Percentiles rank a stretch among this genome's conserved stretches.
These are phyloP conservation scores for Ceratocystis smalleyi DNA, from an alignment of 2,329 filamentous ascomycete species.

Conservation along the genomic window DNA sequence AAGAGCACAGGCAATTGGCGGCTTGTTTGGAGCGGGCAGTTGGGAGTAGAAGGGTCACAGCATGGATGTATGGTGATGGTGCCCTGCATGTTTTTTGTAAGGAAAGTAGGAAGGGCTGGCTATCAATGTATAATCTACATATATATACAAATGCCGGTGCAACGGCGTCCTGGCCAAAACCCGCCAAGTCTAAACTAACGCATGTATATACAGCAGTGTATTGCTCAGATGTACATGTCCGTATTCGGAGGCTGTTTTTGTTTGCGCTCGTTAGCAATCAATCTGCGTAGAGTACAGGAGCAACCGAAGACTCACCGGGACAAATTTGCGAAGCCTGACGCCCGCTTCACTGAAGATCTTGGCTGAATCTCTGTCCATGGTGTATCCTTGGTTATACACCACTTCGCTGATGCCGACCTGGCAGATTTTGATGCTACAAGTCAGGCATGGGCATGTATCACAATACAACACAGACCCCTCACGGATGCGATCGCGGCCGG, in stretches of 20 bases:
- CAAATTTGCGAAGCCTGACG: slow-evolving; percentile 73
- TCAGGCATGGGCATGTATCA: slow-evolving; percentile 91
- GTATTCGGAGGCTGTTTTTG: slow-evolving; percentile 43
- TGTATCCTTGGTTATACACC: slow-evolving; percentile 84
- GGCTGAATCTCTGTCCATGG: slow-evolving; percentile 78
- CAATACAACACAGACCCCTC: slow-evolving; percentile 77
- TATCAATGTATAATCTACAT: no score
- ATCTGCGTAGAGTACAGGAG: not conserved
- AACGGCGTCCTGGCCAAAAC: not conserved
- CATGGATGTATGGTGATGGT: not conserved
- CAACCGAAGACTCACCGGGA: slow-evolving; percentile 45
- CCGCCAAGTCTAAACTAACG: not conserved
- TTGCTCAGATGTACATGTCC: slow-evolving; percentile 44
- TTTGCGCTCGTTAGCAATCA: not conserved
- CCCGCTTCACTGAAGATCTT: slow-evolving; percentile 71
- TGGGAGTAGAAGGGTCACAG: slow-evolving; percentile 29
- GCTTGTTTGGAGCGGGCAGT: slow-evolving; percentile 40
- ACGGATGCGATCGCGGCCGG: slow-evolving; percentile 75
- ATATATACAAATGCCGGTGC: not conserved
- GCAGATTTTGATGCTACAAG: slow-evolving; percentile 95
- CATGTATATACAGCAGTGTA: not conserved
- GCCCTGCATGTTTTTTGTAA: slow-evolving; percentile 6
- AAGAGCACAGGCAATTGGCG: slow-evolving; percentile 40
- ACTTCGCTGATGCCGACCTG: slow-evolving; percentile 94
- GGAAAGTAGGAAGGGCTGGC: no score